A percentile compares a stretch with the other conserved stretches of the same genome.
phyloP scores from a whole-genome alignment of 768 basidiomycete genomes.

The Hortiboletus flavorubellus region DNA sequence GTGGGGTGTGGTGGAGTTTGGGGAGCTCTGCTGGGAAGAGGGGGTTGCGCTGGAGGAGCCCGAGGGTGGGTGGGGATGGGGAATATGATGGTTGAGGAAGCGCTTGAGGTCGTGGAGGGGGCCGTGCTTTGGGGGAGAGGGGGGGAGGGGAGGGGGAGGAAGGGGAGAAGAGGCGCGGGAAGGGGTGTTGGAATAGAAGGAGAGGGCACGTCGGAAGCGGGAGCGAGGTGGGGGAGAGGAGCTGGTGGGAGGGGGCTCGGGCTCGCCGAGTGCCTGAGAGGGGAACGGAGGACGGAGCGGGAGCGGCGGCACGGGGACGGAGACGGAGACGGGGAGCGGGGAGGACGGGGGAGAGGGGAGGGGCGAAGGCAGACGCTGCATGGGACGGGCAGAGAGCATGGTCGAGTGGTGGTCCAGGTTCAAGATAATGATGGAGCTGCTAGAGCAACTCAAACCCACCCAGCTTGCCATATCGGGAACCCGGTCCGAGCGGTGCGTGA shows the following conservation, averaged over 20 bases:
- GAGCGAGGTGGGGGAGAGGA: constrained; percentile 12
- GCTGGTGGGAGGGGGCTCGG: no score
- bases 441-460: neutral
- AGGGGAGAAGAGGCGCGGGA: constrained; percentile 2
- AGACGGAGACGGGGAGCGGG: neutral
- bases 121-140: constrained; percentile 42
- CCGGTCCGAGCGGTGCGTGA: constrained; percentile 18
- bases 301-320: neutral
- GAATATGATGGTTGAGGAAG: constrained; percentile 91
- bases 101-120: constrained; percentile 92
- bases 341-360: neutral
- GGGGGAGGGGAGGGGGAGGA: neutral
- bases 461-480: constrained; percentile 14
- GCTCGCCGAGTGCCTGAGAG: no score
- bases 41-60: constrained; percentile 20
- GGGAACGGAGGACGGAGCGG: no score
- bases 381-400: constrained; percentile 38
- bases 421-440: neutral
- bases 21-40: constrained; percentile 28
- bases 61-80: constrained; percentile 39
- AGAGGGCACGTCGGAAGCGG: constrained; percentile 25
- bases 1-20: constrained; percentile 21
- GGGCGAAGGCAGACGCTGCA: constrained; percentile 15
- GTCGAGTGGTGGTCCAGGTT: neutral
- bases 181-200: constrained; percentile 22